phyloP scores from a whole-genome alignment of 2,329 filamentous ascomycete species.

The Fusarium avenaceum region DNA sequence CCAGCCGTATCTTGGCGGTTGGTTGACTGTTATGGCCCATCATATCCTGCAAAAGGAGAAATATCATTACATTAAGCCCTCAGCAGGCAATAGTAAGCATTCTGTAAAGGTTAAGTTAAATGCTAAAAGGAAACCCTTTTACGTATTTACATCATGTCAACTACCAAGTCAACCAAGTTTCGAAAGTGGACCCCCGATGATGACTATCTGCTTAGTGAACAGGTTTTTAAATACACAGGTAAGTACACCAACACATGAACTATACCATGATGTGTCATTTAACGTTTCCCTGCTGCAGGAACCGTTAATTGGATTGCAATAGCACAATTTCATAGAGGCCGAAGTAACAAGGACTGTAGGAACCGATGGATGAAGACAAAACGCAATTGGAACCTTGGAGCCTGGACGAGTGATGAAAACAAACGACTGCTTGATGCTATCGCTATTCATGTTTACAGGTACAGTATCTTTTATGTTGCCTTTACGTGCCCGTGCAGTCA shows the following conservation, averaged over 20 bases:
- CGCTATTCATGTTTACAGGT: slow-evolving; percentile 9
- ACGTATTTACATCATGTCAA: slow-evolving; percentile 3
- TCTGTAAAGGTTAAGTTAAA: no score
- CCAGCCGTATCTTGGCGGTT: slow-evolving; percentile 1
- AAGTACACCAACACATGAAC: slow-evolving; percentile 5
- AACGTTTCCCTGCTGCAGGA: slow-evolving; percentile 5
- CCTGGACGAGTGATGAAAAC: slow-evolving; percentile 8
- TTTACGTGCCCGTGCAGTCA: slow-evolving; percentile 1
- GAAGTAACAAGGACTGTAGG: slow-evolving; percentile 16
- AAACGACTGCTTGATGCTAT: slow-evolving; percentile 12
- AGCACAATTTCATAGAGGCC: slow-evolving; percentile 10
- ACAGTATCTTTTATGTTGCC: slow-evolving; percentile 5
- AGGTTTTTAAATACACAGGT: slow-evolving; percentile 11
- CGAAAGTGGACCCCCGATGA: slow-evolving; percentile 12
- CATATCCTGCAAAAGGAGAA: not conserved
- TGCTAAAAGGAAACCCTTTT: not conserved
- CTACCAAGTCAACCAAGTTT: slow-evolving; percentile 3
- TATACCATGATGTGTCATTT: slow-evolving; percentile 4
- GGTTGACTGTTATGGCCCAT: not conserved
- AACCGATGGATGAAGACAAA: slow-evolving; percentile 14
- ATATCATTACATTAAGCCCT: not conserved
- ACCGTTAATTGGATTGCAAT: slow-evolving; percentile 13
- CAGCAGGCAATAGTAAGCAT: not conserved
- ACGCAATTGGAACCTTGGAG: slow-evolving; percentile 15
- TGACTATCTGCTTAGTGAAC: slow-evolving; percentile 8